Percentiles rank a stretch among this genome's conserved stretches.
These are phyloP conservation scores for Lophiotrema nucula DNA, from an alignment of 495 filamentous ascomycete species.

Conservation along the genomic window DNA sequence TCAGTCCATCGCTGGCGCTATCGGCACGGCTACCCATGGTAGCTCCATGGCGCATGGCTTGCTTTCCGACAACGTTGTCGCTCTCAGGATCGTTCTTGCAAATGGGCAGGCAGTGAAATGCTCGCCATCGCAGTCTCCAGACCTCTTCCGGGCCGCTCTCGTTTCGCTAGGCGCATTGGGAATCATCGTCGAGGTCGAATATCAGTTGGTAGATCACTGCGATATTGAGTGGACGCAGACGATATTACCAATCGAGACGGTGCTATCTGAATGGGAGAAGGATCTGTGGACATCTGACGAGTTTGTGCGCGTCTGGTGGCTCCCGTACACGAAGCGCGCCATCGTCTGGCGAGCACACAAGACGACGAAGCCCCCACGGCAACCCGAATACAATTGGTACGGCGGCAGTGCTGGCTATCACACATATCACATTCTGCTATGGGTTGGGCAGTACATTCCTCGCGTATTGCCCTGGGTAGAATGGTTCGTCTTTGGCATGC, in stretches of 20 bases:
- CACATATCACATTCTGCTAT: constrained; percentile 85
- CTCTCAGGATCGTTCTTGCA: constrained; percentile 75
- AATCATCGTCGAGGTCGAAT: constrained; percentile 83
- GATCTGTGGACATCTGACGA: constrained; percentile 80
- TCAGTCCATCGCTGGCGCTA: constrained; percentile 90
- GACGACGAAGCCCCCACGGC: constrained; percentile 55
- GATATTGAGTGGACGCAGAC: constrained; percentile 83
- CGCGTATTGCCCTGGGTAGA: constrained; percentile 80
- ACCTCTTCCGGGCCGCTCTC: constrained; percentile 85
- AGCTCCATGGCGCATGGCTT: constrained; percentile 81
- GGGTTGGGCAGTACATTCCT: constrained; percentile 72
- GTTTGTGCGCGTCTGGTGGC: constrained; percentile 95
- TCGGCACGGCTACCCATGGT: constrained; percentile 90
- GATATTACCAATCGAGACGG: constrained; percentile 61
- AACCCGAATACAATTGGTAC: constrained; percentile 66
- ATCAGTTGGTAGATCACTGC: constrained; percentile 72
- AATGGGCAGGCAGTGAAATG: constrained; percentile 76
- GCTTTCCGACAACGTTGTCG: constrained; percentile 69
- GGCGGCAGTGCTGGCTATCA: constrained; percentile 77
- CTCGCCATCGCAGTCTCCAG: constrained; percentile 64
- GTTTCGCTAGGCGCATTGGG: constrained; percentile 87
- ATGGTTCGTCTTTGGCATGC: constrained; percentile 92
- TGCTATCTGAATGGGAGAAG: constrained; percentile 70
- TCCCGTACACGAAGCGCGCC: constrained; percentile 81
- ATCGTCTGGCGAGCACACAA: constrained; percentile 85